Evolutionary conservation across 1,284 basidiomycete species (phyloP).

Genomic region (Melampsora americana): DNA sequence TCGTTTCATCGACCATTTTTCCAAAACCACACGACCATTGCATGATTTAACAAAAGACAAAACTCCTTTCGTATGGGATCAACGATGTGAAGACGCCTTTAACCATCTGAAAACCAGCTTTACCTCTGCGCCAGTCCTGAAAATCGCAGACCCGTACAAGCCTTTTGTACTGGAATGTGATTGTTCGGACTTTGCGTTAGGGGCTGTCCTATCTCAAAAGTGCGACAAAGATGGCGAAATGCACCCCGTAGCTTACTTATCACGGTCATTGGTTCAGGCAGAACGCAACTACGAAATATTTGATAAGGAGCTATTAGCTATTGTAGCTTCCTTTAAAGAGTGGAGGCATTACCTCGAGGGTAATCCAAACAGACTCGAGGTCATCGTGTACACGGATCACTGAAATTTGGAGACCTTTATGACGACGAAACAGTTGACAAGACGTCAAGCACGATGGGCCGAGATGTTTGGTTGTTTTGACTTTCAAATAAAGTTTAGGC

Average conservation of each 20-base stretch:
- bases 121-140: background rate
- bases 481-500: too few relatives aligned
- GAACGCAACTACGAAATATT: too few relatives aligned
- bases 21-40: background rate
- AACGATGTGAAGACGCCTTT: background rate
- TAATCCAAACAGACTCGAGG: too few relatives aligned
- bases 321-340: constrained; percentile 4
- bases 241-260: too few relatives aligned
- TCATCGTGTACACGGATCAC: constrained; percentile 11
- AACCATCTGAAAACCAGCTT: background rate
- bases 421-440: background rate
- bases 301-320: background rate
- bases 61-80: background rate
- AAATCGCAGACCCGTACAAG: background rate
- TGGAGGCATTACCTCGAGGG: constrained; percentile 20
- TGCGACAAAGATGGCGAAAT: too few relatives aligned
- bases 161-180: background rate
- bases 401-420: constrained; percentile 5
- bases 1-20: background rate
- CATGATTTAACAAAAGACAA: background rate
- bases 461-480: constrained; percentile 4
- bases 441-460: constrained; percentile 7
- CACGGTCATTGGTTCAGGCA: too few relatives aligned
- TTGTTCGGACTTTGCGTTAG: background rate
- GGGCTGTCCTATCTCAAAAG: background rate